Conservation (phyloP, 148 eudicot species). For the Rhododendron ferrugineum region DNA sequence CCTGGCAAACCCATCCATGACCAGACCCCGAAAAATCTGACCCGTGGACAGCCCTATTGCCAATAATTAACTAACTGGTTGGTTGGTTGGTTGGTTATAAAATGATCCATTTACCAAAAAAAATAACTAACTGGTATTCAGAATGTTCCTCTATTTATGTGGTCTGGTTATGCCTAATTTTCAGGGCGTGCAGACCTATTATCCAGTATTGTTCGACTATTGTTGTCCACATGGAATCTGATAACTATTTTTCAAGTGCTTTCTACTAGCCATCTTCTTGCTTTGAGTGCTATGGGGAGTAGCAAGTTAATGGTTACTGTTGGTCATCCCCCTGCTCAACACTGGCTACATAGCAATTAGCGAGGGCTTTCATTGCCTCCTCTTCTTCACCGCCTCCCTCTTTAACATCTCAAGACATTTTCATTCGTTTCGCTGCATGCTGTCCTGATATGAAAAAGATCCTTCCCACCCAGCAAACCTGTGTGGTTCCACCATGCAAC, state of each 20-base stretch:
- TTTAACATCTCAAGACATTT: background rate
- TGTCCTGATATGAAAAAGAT: background rate
- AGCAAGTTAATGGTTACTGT: background rate
- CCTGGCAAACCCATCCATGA: too few relatives aligned
- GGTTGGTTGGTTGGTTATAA: too few relatives aligned
- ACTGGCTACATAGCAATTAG: background rate
- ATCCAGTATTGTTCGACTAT: background rate
- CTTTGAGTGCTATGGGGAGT: background rate
- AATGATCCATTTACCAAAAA: too few relatives aligned
- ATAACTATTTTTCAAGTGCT: background rate
- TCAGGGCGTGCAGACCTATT: background rate
- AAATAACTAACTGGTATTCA: background rate
- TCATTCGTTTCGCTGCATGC: background rate
- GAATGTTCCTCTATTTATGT: slow-evolving; percentile 1
- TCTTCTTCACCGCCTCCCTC: background rate
- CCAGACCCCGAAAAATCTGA: background rate
- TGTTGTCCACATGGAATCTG: too few relatives aligned
- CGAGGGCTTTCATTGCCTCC: background rate
- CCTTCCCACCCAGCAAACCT: background rate
- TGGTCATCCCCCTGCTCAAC: background rate
- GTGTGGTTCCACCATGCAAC: background rate
- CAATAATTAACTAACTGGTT: background rate
- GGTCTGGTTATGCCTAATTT: background rate
- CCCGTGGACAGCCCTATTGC: background rate
- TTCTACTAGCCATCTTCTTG: background rate